Conservation (phyloP, 306 rosid species). For the Lathyrus oleraceus region DNA sequence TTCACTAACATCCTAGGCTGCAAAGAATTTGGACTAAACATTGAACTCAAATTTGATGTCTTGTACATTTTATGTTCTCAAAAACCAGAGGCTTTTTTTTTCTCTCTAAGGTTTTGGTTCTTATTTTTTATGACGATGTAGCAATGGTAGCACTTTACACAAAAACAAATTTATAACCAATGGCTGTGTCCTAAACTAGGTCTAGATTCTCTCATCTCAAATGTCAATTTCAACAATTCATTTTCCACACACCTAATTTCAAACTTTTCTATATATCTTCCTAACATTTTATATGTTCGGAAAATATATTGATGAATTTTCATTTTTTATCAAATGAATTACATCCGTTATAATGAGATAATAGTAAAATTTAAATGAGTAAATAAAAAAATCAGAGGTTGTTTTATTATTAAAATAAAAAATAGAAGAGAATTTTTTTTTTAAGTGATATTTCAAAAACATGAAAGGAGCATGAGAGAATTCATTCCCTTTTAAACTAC, state of each 20-base stretch:
- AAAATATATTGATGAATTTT: slow-evolving; percentile 18
- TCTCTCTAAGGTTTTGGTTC: slow-evolving; percentile 29
- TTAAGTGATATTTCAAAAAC: too few relatives aligned
- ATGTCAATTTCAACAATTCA: slow-evolving; percentile 40
- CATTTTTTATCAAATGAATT: not conserved
- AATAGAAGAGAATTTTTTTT: too few relatives aligned
- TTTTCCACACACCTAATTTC: slow-evolving; percentile 52
- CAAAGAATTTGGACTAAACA: slow-evolving; percentile 35
- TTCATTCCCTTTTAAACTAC: too few relatives aligned
- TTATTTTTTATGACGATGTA: slow-evolving; percentile 28
- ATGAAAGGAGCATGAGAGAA: too few relatives aligned
- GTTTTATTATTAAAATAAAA: too few relatives aligned
- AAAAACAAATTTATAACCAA: slow-evolving; percentile 22
- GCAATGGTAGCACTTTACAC: slow-evolving; percentile 3
- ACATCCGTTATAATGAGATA: not conserved
- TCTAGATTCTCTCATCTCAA: slow-evolving; percentile 33
- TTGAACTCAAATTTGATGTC: slow-evolving; percentile 34
- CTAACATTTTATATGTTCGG: slow-evolving; percentile 13
- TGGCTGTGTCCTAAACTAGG: not conserved
- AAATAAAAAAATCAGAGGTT: not conserved
- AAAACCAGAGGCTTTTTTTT: slow-evolving; percentile 18
- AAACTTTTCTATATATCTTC: slow-evolving; percentile 10
- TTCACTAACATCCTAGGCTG: slow-evolving; percentile 42
- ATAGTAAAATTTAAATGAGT: not conserved
- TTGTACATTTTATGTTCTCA: slow-evolving; percentile 38